Conservation (phyloP, 768 basidiomycete genomes). For the Pholiota molesta region DNA sequence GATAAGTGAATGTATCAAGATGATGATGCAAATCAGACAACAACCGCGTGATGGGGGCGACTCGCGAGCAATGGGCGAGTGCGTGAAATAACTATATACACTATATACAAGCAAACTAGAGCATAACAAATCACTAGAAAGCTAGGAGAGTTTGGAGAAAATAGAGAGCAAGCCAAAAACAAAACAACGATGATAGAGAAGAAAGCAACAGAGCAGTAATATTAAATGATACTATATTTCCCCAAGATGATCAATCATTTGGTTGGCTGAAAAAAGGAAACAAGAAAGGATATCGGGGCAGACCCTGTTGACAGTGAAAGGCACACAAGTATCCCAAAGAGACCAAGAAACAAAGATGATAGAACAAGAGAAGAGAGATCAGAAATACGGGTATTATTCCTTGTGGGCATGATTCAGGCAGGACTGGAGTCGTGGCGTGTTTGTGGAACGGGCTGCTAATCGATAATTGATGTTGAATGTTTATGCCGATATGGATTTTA, state of each 20-base stretch:
- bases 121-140: background rate
- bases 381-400: background rate
- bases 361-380: background rate
- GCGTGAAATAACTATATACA: background rate
- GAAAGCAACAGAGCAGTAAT: background rate
- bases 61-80: too few species aligned
- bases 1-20: too few species aligned
- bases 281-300: background rate
- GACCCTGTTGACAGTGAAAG: background rate
- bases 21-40: background rate
- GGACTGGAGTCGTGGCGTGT: background rate
- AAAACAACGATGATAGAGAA: background rate
- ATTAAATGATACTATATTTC: background rate
- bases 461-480: background rate
- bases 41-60: background rate
- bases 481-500: background rate
- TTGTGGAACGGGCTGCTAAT: background rate
- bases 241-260: background rate
- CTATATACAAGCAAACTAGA: constrained; percentile 1
- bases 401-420: background rate
- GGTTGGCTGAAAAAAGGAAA: background rate
- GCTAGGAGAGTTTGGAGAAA: background rate
- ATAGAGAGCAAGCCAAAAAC: background rate
- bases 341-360: background rate
- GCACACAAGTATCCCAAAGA: background rate